These are phyloP conservation scores for Leptographium radiaticola DNA, from an alignment of 2,329 filamentous ascomycete genomes.

Conservation along the genomic window DNA sequence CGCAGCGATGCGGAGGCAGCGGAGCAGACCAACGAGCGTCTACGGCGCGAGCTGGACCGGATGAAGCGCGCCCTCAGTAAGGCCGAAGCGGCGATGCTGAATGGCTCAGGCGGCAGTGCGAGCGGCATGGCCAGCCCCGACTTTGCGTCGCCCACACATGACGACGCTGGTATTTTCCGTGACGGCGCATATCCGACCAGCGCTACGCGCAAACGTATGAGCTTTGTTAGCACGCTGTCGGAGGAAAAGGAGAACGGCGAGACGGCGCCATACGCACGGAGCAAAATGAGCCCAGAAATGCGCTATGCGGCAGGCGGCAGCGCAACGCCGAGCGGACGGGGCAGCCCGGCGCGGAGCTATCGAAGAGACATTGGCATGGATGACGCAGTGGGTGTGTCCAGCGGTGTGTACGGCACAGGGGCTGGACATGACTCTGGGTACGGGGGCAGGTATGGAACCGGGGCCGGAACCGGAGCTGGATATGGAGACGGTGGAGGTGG, in stretches of 20 bases:
- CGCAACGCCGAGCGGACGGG: conserved; percentile 39
- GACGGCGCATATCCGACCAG: conserved; percentile 29
- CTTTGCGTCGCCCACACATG: conserved; percentile 38
- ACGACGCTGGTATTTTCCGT: conserved; percentile 48
- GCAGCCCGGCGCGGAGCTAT: conserved; percentile 45
- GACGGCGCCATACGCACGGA: conserved; percentile 25
- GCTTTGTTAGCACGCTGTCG: conserved; percentile 51
- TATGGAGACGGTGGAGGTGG: conserved; percentile 1
- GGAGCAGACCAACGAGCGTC: conserved; percentile 71
- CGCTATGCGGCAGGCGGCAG: conserved; percentile 31
- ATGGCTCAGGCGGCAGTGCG: conserved; percentile 14
- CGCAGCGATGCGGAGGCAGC: conserved; percentile 81
- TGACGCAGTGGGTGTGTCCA: conserved; percentile 9
- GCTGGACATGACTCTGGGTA: background rate
- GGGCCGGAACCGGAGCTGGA: background rate
- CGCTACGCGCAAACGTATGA: conserved; percentile 35
- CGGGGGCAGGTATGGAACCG: background rate
- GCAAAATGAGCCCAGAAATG: conserved; percentile 42
- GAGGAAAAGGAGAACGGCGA: conserved; percentile 69
- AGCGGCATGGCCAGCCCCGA: conserved; percentile 17
- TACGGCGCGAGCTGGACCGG: conserved; percentile 79
- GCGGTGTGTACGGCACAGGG: conserved; percentile 1
- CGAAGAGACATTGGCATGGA: conserved; percentile 20
- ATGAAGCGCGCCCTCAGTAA: conserved; percentile 73
- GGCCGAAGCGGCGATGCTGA: conserved; percentile 30